Evolutionary conservation across 805 yeast genomes (phyloP).

Genomic region (Saccharomycopsis guyanensis): DNA sequence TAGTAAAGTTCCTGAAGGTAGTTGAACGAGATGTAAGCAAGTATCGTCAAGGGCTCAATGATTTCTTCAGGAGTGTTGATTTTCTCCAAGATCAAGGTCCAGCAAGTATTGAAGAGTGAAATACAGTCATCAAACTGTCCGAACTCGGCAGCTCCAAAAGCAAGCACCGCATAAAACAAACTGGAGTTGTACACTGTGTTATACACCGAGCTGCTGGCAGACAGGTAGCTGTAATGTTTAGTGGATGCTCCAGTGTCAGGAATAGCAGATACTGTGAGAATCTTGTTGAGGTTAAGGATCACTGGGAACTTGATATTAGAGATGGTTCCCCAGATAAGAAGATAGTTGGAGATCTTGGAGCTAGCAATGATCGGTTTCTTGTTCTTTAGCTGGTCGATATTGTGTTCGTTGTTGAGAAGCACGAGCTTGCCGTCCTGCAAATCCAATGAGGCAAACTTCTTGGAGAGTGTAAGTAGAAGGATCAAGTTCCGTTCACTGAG

Average conservation of each 20-base stretch:
- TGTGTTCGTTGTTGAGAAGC: background rate
- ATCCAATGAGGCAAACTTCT: constrained; percentile 18
- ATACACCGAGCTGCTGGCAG: background rate
- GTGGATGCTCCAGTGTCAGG: background rate
- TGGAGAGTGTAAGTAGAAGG: constrained; percentile 17
- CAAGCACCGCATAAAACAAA: constrained; percentile 36
- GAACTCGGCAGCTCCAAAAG: constrained; percentile 38
- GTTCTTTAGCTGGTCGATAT: background rate
- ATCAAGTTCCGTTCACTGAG: constrained; percentile 20
- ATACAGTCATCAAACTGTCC: constrained; percentile 30
- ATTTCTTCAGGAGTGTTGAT: constrained; percentile 30
- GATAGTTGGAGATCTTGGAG: constrained; percentile 19
- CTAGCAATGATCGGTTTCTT: constrained; percentile 8
- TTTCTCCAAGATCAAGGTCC: constrained; percentile 32
- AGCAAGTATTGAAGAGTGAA: constrained; percentile 35
- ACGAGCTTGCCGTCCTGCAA: constrained; percentile 10
- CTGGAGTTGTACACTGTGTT: constrained; percentile 28
- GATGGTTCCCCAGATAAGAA: constrained; percentile 22
- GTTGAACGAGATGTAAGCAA: constrained; percentile 36
- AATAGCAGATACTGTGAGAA: constrained; percentile 13
- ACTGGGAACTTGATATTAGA: constrained; percentile 22
- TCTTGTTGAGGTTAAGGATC: constrained; percentile 19
- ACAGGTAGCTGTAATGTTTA: background rate
- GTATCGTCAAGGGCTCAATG: constrained; percentile 38
- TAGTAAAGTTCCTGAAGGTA: constrained; percentile 28